Evolutionary conservation across 2,329 filamentous ascomycete species (phyloP).

Genomic region (Fusarium sp.): DNA sequence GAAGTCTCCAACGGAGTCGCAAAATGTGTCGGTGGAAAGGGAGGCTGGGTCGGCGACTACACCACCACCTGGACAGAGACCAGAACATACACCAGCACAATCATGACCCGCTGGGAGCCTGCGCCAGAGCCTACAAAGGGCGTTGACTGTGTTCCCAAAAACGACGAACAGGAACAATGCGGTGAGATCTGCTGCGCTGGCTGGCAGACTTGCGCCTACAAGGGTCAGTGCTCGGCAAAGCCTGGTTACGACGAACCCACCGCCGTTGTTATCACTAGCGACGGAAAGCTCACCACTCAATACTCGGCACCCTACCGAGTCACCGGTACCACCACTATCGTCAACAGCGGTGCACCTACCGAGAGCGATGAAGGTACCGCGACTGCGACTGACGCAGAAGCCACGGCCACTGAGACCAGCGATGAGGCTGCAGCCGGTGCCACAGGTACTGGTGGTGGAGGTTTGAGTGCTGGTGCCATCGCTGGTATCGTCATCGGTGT

Average conservation of each 20-base stretch:
- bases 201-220: slow-evolving; percentile 73
- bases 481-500: slow-evolving; percentile 84
- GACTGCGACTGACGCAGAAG: slow-evolving; percentile 64
- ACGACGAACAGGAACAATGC: slow-evolving; percentile 69
- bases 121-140: slow-evolving; percentile 58
- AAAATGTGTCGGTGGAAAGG: slow-evolving; percentile 57
- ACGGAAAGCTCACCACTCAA: slow-evolving; percentile 64
- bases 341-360: slow-evolving; percentile 61
- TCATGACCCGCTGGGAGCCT: slow-evolving; percentile 61
- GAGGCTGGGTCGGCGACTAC: slow-evolving; percentile 52
- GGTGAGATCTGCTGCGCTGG: slow-evolving; percentile 76
- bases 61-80: slow-evolving; percentile 72
- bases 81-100: slow-evolving; percentile 68
- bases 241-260: slow-evolving; percentile 58
- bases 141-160: slow-evolving; percentile 61
- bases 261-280: slow-evolving; percentile 58
- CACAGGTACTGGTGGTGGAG: slow-evolving; percentile 52
- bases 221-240: slow-evolving; percentile 68
- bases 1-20: slow-evolving; percentile 63
- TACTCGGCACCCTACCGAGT: slow-evolving; percentile 65
- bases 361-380: slow-evolving; percentile 61
- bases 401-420: slow-evolving; percentile 62
- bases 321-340: slow-evolving; percentile 66
- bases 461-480: slow-evolving; percentile 77
- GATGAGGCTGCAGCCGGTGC: slow-evolving; percentile 31